A percentile compares a stretch with the other conserved stretches of the same genome.
Evolutionary conservation across 345 rosid species (phyloP).

Genomic region (Eucalyptus coolabah): DNA sequence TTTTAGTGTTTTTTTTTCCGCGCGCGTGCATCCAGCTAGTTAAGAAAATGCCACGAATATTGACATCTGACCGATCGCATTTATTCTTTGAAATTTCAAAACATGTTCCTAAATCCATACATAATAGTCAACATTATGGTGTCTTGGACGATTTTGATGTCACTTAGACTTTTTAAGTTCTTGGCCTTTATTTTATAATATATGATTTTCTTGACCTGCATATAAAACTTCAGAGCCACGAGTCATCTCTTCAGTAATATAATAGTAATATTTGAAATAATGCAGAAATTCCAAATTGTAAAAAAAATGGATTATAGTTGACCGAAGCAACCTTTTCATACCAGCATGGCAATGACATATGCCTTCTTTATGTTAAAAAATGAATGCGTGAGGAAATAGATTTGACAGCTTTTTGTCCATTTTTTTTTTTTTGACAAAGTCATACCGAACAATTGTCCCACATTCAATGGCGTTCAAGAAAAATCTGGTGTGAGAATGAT

Average conservation of each 20-base stretch:
- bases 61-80: not conserved
- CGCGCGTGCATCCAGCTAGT: not conserved
- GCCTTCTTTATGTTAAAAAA: not conserved
- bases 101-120: not conserved
- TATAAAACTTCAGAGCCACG: not conserved
- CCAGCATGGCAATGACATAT: not conserved
- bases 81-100: not conserved
- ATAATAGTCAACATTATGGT: not conserved
- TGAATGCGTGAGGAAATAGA: not conserved
- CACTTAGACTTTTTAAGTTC: not conserved
- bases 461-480: fast-evolving
- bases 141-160: not conserved
- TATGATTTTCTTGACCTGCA: not conserved
- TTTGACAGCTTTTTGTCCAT: not conserved
- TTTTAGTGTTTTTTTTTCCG: not conserved
- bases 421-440: not conserved
- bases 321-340: not conserved
- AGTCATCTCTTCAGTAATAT: not conserved
- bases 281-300: not conserved
- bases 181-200: not conserved
- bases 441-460: not conserved
- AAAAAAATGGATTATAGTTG: not conserved
- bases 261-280: not conserved
- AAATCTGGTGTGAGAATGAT: fast-evolving
- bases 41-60: not conserved